Evolutionary conservation across 495 filamentous ascomycete genomes (phyloP), one percentile per base, ranked within the genome.

Genomic region (Aspergillus nidulans): DNA sequence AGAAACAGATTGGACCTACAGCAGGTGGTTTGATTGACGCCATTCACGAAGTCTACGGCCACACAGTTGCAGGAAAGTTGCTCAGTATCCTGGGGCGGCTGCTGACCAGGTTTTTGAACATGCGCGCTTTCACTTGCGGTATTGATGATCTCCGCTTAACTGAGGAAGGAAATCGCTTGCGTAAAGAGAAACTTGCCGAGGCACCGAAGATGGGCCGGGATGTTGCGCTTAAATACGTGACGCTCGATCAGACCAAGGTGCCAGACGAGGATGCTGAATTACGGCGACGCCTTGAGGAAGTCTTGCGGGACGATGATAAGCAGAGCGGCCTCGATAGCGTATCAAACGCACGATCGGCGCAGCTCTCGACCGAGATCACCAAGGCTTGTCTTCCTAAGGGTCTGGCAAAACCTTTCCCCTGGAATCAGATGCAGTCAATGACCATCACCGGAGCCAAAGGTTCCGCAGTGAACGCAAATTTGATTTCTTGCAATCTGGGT

Each of bases 351-450:
- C 74, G 77, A 48, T 87, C 85, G 45, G 75, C 78, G 9, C 71
- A 80, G 18, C 78, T 98, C 7, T 96, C 94, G 3, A 86, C 87
- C 0, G 83, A 84, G 2, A 83, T 97, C 47, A 96, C 90, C 6
- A 75, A 72, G 25, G 77, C 78, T 12, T 96, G 91, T 73, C 78
- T 97, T 38, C 95, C 94, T 1, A 63, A 64, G 8, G 91, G 90
- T 30, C 82, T 99, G 32, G 83, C 85, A 53, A 99, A 99, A 71
- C 83, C 84, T 19, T 97, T 97, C 73, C 95, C 95, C 0, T 87
- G 85, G 64, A 99, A 99, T 60, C 95, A 97, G 68, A 97, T 99
- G 91, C 95, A 97, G 77, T 83, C 86, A 56, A 99, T 99, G 95
- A 99, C 95, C 9, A 85, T 86, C 2, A 95, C 95, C 23, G 95